These are phyloP conservation scores for Peronosclerospora sorghi DNA, from an alignment of 352 stramenopile genomes.

Conservation along the genomic window DNA sequence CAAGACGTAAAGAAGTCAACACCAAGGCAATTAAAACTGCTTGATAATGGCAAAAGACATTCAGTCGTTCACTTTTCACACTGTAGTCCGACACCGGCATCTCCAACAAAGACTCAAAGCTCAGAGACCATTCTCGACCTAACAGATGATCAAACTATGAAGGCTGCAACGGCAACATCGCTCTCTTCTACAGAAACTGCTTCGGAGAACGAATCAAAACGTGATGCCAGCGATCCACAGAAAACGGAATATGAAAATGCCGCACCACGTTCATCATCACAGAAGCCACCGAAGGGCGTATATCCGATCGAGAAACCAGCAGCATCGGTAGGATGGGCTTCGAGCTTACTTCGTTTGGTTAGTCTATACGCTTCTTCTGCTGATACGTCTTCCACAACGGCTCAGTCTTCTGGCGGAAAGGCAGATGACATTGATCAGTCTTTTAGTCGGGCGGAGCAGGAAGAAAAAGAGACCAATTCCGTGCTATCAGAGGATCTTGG, in stretches of 20 bases:
- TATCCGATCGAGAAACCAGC: constrained; percentile 4
- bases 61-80: not conserved
- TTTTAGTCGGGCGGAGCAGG: constrained; percentile 5
- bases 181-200: not conserved
- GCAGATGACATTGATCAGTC: constrained; percentile 6
- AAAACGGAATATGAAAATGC: not conserved
- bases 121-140: constrained; percentile 10
- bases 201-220: not conserved
- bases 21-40: not conserved
- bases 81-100: constrained; percentile 1
- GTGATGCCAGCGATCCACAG: not conserved
- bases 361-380: constrained; percentile 1
- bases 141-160: constrained; percentile 7
- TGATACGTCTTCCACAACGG: not conserved
- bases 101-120: constrained; percentile 1
- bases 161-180: not conserved
- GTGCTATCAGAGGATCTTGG: constrained; percentile 7
- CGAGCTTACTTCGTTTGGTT: constrained; percentile 7
- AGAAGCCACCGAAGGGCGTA: not conserved
- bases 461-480: constrained; percentile 5
- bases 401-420: constrained; percentile 1
- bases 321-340: constrained; percentile 1
- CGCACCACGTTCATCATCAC: not conserved
- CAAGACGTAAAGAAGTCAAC: constrained; percentile 2
- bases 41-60: not conserved